Percentiles rank a stretch among this genome's conserved stretches.
phyloP scores from a whole-genome alignment of 805 yeast species.

The fission yeast (Schizosaccharomyces pombe) region DNA sequence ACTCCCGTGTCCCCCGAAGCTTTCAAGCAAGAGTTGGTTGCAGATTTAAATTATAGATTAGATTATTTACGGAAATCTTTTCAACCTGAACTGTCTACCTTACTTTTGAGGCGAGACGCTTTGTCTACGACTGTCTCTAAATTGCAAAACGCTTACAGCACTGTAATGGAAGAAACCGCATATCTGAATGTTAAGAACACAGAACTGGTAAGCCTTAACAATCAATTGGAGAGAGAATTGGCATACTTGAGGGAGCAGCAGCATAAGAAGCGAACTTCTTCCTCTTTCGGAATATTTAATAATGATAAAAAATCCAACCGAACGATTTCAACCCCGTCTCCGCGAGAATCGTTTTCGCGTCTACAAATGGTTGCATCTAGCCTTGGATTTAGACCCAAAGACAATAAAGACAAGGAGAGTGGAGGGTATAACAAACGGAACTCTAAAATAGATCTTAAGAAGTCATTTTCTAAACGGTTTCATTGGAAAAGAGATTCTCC shows the following conservation, averaged over 20 bases:
- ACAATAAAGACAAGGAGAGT: neutral
- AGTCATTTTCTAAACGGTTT: neutral
- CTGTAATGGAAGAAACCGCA: slow-evolving; percentile 15
- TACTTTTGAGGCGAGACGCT: neutral
- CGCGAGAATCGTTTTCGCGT: neutral
- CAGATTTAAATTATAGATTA: neutral
- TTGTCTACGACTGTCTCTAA: neutral
- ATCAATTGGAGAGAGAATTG: slow-evolving; percentile 17
- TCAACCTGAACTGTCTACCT: neutral
- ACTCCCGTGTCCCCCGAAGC: neutral
- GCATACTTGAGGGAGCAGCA: neutral
- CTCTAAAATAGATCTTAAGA: neutral
- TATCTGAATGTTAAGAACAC: slow-evolving; percentile 15
- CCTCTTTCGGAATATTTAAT: neutral
- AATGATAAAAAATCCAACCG: neutral
- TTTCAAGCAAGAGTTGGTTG: neutral
- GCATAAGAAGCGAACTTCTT: neutral
- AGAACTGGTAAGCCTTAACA: slow-evolving; percentile 19
- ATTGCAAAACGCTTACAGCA: neutral
- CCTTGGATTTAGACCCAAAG: neutral
- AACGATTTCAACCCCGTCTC: neutral
- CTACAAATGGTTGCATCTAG: slow-evolving; percentile 1
- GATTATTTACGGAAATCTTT: neutral
- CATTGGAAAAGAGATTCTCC: neutral
- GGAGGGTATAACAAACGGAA: neutral